Conservation (phyloP, 139 green algal species). For the Zygnema cylindricum region DNA sequence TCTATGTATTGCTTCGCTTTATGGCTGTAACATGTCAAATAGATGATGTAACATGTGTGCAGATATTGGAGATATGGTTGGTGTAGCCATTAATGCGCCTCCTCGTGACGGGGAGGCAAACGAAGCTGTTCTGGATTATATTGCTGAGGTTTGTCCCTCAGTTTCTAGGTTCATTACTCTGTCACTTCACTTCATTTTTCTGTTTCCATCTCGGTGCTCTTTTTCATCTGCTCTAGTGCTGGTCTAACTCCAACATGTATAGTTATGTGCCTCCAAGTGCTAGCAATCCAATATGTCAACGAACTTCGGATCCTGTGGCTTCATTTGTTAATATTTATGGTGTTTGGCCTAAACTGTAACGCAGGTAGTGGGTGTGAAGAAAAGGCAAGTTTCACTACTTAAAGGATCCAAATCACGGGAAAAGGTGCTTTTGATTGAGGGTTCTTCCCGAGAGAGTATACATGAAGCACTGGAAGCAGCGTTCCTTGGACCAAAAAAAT, state of each 20-base stretch:
- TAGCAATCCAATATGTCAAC: not conserved
- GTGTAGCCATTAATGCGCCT: conserved; percentile 50
- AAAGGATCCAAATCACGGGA: conserved; percentile 32
- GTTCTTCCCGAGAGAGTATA: not conserved
- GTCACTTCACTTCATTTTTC: not conserved
- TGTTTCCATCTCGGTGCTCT: not conserved
- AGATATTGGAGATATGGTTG: conserved; percentile 26
- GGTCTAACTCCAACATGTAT: not conserved
- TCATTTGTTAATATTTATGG: not conserved
- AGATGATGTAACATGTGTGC: no score
- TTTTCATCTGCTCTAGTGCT: not conserved
- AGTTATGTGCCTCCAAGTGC: not conserved
- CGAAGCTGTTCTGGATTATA: conserved; percentile 46
- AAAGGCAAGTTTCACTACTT: conserved; percentile 32
- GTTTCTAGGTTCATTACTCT: not conserved
- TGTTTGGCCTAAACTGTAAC: not conserved
- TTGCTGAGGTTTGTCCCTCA: conserved; percentile 22
- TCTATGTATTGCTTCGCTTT: no score
- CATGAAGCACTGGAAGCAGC: not conserved
- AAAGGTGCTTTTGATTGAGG: conserved; percentile 38
- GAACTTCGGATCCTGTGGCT: not conserved
- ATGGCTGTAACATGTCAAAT: no score
- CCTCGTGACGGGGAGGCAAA: conserved; percentile 52
- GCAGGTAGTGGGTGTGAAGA: conserved; percentile 46
- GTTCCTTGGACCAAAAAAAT: no score